Conservation (phyloP, 768 basidiomycete genomes). For the Calocybe indica region DNA sequence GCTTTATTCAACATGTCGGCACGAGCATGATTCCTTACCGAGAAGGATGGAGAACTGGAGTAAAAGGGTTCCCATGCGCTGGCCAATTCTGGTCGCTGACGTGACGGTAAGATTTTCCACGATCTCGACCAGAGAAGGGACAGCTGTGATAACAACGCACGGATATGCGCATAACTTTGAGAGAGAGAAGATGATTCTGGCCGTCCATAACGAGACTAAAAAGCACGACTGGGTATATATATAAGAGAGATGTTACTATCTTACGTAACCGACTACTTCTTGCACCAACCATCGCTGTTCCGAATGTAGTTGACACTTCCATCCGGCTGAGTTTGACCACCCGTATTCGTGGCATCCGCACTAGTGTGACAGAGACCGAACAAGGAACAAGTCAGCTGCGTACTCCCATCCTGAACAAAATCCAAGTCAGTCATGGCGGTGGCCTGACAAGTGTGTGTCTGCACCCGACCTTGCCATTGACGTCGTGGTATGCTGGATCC, state of each 20-base stretch:
- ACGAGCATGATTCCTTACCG: constrained; percentile 30
- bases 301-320: constrained; percentile 35
- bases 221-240: too few species aligned
- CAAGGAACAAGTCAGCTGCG: constrained; percentile 36
- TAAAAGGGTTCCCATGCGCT: constrained; percentile 85
- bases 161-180: constrained; percentile 87
- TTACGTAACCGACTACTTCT: constrained; percentile 7
- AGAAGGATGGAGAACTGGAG: constrained; percentile 76
- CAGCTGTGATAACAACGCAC: constrained; percentile 40
- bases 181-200: constrained; percentile 60
- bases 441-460: too few species aligned
- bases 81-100: constrained; percentile 67
- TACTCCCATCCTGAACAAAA: constrained; percentile 25
- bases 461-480: constrained; percentile 29
- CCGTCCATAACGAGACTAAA: constrained; percentile 34
- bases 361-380: constrained; percentile 32
- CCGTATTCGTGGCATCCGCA: constrained; percentile 31
- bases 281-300: constrained; percentile 38
- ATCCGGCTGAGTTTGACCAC: constrained; percentile 37
- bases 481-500: constrained; percentile 35
- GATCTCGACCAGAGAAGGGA: background rate
- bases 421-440: too few species aligned
- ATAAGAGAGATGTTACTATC: background rate
- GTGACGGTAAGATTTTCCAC: constrained; percentile 6
- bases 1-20: background rate